Percentiles rank a stretch among this genome's conserved stretches.
phyloP scores from a whole-genome alignment of 768 basidiomycete genomes.

The Mrakia hoshinonis region DNA sequence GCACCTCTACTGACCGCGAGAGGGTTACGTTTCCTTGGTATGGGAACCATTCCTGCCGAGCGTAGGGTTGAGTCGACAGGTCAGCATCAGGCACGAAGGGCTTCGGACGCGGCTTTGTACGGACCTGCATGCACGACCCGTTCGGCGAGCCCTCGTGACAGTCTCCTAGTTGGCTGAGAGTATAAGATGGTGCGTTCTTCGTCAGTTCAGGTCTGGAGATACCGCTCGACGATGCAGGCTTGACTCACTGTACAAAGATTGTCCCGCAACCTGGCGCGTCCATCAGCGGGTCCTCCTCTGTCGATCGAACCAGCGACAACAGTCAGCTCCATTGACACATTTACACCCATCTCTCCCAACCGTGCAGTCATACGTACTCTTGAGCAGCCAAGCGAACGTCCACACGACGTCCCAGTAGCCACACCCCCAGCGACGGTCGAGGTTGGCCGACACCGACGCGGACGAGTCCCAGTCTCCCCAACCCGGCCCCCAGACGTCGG shows the following conservation, averaged over 20 bases:
- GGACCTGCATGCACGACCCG: slow-evolving; percentile 26
- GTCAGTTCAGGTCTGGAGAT: too few relatives aligned
- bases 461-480: slow-evolving; percentile 25
- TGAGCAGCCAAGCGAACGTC: slow-evolving; percentile 26
- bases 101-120: too few relatives aligned
- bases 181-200: too few relatives aligned
- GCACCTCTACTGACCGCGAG: slow-evolving; percentile 1
- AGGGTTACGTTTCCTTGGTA: slow-evolving; percentile 27
- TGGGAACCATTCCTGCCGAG: slow-evolving; percentile 23
- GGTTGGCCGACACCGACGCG: slow-evolving; percentile 8
- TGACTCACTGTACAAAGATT: slow-evolving; percentile 23
- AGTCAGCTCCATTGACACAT: too few relatives aligned
- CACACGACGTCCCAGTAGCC: slow-evolving; percentile 29
- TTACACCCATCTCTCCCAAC: too few relatives aligned
- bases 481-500: slow-evolving; percentile 25
- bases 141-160: slow-evolving; percentile 27
- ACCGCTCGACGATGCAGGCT: too few relatives aligned
- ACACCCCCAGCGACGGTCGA: slow-evolving; percentile 26
- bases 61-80: not conserved
- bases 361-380: slow-evolving; percentile 12
- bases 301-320: not conserved
- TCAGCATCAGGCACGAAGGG: not conserved
- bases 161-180: slow-evolving; percentile 23
- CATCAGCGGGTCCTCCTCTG: slow-evolving; percentile 27
- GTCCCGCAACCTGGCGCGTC: slow-evolving; percentile 27